Conservation (phyloP, 805 yeast genomes). For the Barnettozyma botsteinii region DNA sequence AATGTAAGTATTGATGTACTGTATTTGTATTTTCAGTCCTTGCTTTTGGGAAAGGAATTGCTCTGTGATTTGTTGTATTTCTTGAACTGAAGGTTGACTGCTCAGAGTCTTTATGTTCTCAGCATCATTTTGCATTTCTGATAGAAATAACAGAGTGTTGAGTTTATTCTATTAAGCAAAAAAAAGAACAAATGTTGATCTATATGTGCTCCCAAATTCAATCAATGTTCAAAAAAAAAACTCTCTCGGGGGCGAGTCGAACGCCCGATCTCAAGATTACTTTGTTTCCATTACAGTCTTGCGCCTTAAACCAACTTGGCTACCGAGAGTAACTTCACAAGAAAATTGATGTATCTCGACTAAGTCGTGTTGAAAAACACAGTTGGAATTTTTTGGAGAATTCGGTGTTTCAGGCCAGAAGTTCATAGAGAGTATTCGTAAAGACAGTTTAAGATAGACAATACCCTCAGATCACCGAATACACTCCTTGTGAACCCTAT, state of each 20-base stretch:
- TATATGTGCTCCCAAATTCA: too few species aligned
- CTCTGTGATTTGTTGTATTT: constrained; percentile 13
- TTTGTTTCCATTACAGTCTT: constrained; percentile 17
- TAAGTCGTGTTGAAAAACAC: too few species aligned
- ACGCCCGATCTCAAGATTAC: constrained; percentile 21
- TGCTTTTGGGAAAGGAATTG: constrained; percentile 4
- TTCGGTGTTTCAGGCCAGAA: too few species aligned
- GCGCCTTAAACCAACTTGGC: constrained; percentile 23
- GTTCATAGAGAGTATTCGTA: too few species aligned
- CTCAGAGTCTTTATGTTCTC: constrained; percentile 9
- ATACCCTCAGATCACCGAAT: too few species aligned
- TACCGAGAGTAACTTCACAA: constrained; percentile 19
- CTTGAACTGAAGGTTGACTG: constrained; percentile 10
- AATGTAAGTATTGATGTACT: constrained; percentile 16
- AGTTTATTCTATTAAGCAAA: too few species aligned
- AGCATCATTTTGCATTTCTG: neutral
- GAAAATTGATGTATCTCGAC: too few species aligned
- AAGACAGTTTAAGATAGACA: too few species aligned
- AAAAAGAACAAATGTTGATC: neutral
- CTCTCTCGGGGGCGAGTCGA: constrained; percentile 23
- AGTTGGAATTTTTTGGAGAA: too few species aligned
- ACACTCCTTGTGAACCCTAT: too few species aligned
- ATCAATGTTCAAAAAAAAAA: constrained; percentile 2
- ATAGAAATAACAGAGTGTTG: neutral
- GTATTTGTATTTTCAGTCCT: constrained; percentile 11